These are phyloP conservation scores for Aspergillus unguis DNA, from an alignment of 2,329 filamentous ascomycete species.

Conservation along the genomic window DNA sequence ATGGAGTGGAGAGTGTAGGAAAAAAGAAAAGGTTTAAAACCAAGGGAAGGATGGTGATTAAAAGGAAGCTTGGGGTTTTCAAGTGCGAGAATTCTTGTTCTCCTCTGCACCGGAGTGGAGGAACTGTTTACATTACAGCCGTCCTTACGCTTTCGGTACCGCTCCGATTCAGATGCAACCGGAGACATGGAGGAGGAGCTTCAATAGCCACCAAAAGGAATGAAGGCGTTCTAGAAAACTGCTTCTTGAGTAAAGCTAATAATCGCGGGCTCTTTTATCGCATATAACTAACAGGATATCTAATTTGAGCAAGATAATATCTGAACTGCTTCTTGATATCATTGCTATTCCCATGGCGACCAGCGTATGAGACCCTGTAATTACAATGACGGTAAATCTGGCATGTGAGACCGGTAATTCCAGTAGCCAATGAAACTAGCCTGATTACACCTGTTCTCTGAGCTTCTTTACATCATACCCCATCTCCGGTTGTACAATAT, in stretches of 20 bases:
- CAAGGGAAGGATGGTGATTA: slow-evolving; percentile 34
- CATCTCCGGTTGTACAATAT: slow-evolving; percentile 2
- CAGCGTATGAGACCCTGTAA: slow-evolving; percentile 1
- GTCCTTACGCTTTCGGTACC: slow-evolving; percentile 28
- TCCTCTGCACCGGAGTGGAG: slow-evolving; percentile 36
- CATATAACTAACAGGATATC: no score
- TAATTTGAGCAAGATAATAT: background rate
- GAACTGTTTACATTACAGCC: slow-evolving; percentile 34
- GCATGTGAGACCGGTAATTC: slow-evolving; percentile 21
- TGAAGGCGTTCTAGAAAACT: background rate
- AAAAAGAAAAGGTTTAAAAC: slow-evolving; percentile 36
- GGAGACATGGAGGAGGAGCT: slow-evolving; percentile 30
- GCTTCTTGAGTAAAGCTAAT: no score
- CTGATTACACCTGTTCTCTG: slow-evolving; percentile 19
- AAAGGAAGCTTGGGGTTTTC: slow-evolving; percentile 35
- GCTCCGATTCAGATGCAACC: slow-evolving; percentile 23
- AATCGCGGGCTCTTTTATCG: no score
- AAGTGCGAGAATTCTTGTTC: slow-evolving; percentile 30
- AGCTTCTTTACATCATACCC: slow-evolving; percentile 15
- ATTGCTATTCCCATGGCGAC: slow-evolving; percentile 6
- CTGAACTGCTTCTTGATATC: background rate
- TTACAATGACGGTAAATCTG: slow-evolving; percentile 5
- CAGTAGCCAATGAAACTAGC: slow-evolving; percentile 18
- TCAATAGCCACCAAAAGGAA: background rate
- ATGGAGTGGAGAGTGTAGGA: slow-evolving; percentile 34